A percentile compares a stretch with the other conserved stretches of the same genome.
Evolutionary conservation across 257 asterid species (phyloP).

Genomic region (Vinca minor): DNA sequence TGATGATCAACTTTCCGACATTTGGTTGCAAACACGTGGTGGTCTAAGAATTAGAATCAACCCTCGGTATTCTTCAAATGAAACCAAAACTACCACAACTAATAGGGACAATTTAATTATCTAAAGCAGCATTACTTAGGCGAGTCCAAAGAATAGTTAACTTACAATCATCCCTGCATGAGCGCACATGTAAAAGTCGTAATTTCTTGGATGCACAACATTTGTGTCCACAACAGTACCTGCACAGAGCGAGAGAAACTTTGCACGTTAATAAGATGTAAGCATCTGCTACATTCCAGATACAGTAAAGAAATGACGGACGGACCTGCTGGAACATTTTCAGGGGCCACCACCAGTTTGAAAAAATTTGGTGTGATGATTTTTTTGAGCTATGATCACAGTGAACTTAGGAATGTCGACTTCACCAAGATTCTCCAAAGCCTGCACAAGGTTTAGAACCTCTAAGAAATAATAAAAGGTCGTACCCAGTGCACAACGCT

Average conservation of each 20-base stretch:
- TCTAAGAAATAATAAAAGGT: not conserved
- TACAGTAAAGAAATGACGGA: conserved; percentile 11
- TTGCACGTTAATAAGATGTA: conserved; percentile 4
- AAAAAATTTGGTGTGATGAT: conserved; percentile 74
- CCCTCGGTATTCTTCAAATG: not conserved
- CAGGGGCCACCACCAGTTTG: conserved; percentile 57
- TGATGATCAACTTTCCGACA: not conserved
- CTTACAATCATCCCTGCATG: conserved; percentile 82
- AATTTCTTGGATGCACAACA: conserved; percentile 66
- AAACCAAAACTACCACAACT: not conserved
- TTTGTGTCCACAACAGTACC: conserved; percentile 80
- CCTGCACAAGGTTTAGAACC: conserved; percentile 33
- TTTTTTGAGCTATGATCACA: conserved; percentile 77
- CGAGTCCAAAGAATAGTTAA: conserved; percentile 6
- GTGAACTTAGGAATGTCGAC: conserved; percentile 70
- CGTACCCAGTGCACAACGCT: too few relatives aligned
- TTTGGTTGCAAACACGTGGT: not conserved
- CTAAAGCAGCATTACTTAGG: not conserved
- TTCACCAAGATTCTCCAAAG: conserved; percentile 78
- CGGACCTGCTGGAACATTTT: conserved; percentile 80
- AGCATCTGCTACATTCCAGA: not conserved
- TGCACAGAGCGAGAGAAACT: conserved; percentile 29
- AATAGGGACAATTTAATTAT: not conserved
- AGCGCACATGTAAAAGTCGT: conserved; percentile 85
- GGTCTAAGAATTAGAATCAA: not conserved